These are phyloP conservation scores for Chytriomyces sp. DNA, from an alignment of 192 early-diverging fungal genomes.

Conservation along the genomic window DNA sequence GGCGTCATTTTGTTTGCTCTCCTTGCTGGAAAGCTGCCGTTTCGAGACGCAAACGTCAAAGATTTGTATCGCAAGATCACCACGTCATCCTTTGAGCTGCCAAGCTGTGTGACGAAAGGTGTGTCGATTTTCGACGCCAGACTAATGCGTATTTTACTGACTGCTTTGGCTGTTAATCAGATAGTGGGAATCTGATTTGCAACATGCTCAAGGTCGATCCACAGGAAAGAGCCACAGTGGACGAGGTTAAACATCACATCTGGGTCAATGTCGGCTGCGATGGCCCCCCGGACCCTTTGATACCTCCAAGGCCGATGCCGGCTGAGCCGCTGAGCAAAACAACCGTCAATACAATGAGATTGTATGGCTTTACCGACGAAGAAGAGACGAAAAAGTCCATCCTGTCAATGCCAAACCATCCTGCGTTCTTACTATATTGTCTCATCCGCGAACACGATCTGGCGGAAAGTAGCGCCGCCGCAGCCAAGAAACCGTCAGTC, in stretches of 20 bases:
- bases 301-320: conserved; percentile 41
- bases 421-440: conserved; percentile 54
- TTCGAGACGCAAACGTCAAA: conserved; percentile 89
- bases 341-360: conserved; percentile 46
- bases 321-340: conserved; percentile 34
- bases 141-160: not conserved
- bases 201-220: conserved; percentile 53
- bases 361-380: conserved; percentile 48
- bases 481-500: not conserved
- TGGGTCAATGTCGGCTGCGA: conserved; percentile 73
- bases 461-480: conserved; percentile 22
- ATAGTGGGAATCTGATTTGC: conserved; percentile 46
- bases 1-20: conserved; percentile 96
- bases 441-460: conserved; percentile 48
- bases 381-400: conserved; percentile 31
- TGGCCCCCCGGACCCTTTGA: conserved; percentile 36
- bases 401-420: conserved; percentile 16
- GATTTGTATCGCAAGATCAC: conserved; percentile 57
- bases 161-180: conserved; percentile 25
- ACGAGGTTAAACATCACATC: conserved; percentile 45
- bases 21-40: conserved; percentile 91
- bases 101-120: conserved; percentile 54
- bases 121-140: not conserved
- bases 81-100: conserved; percentile 43
- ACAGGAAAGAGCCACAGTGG: conserved; percentile 42